A percentile compares a stretch with the other conserved stretches of the same genome.
These are phyloP conservation scores for Pyricularia pennisetigena DNA, from an alignment of 2,329 filamentous ascomycete genomes.

Conservation along the genomic window DNA sequence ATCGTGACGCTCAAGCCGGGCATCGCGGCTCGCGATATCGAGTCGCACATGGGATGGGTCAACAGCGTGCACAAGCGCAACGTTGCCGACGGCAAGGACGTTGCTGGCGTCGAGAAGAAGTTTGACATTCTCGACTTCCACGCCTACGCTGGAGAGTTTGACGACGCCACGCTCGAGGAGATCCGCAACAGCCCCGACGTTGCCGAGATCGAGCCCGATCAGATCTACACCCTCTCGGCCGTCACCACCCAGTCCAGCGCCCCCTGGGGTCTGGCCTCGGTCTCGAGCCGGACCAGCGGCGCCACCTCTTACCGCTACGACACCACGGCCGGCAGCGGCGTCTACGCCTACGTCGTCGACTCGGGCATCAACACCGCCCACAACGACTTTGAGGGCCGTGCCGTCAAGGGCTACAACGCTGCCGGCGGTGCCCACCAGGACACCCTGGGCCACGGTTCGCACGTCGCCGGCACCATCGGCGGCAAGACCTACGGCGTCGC, in stretches of 20 bases:
- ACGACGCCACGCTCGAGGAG: constrained; percentile 12
- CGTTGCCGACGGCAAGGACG: constrained; percentile 20
- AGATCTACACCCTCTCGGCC: constrained; percentile 16
- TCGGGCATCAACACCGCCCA: constrained; percentile 35
- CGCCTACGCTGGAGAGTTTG: constrained; percentile 18
- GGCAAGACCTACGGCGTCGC: constrained; percentile 32
- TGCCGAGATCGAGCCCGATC: constrained; percentile 20
- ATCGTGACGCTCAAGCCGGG: constrained; percentile 11
- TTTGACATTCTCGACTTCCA: constrained; percentile 17
- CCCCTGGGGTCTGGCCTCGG: constrained; percentile 18
- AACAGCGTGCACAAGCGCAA: constrained; percentile 24
- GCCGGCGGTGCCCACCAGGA: constrained; percentile 23
- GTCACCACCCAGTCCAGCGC: constrained; percentile 15
- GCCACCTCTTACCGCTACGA: constrained; percentile 18
- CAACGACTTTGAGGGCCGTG: constrained; percentile 31
- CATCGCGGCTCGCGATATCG: constrained; percentile 18
- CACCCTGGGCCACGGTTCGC: constrained; percentile 36
- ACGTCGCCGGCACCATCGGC: constrained; percentile 35
- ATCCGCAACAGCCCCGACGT: constrained; percentile 16
- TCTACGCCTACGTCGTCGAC: constrained; percentile 31
- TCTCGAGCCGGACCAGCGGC: constrained; percentile 13
- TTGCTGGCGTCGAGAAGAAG: constrained; percentile 26
- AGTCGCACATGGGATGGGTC: constrained; percentile 24
- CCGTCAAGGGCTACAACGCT: constrained; percentile 26
- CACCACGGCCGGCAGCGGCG: constrained; percentile 16